phyloP scores from a whole-genome alignment of 306 rosid species.

The Cucumis melo region DNA sequence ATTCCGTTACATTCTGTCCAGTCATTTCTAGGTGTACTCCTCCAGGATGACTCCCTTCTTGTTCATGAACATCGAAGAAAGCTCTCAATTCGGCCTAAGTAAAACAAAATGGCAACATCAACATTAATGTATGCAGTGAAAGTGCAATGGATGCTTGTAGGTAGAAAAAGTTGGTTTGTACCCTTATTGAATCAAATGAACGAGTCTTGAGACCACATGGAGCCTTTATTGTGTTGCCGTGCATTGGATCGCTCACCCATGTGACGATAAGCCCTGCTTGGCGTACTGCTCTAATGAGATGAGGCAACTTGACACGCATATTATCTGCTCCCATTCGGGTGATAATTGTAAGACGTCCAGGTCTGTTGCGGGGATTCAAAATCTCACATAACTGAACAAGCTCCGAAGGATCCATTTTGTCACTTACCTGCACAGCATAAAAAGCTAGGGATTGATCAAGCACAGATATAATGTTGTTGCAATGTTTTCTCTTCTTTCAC shows the following conservation, averaged over 20 bases:
- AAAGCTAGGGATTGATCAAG: neutral
- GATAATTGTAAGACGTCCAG: constrained; percentile 26
- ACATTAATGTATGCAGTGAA: neutral
- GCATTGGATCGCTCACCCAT: constrained; percentile 41
- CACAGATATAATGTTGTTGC: neutral
- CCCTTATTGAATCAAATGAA: constrained; percentile 29
- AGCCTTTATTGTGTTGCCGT: constrained; percentile 36
- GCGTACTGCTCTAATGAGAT: constrained; percentile 25
- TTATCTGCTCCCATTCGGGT: constrained; percentile 37
- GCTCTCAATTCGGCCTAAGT: constrained; percentile 31
- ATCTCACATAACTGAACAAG: constrained; percentile 30
- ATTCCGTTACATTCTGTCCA: constrained; percentile 34
- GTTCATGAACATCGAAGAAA: constrained; percentile 34
- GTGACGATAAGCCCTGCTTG: constrained; percentile 31
- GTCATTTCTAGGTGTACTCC: constrained; percentile 40
- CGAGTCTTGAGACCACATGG: constrained; percentile 37
- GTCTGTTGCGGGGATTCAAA: constrained; percentile 22
- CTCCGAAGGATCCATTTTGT: constrained; percentile 31
- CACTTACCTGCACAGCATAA: constrained; percentile 26
- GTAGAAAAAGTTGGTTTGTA: neutral
- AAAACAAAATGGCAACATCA: neutral
- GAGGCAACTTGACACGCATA: constrained; percentile 28
- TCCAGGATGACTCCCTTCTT: constrained; percentile 36
- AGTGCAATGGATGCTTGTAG: neutral
- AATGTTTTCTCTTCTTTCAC: neutral